Evolutionary conservation across 2,329 filamentous ascomycete species (phyloP).

Genomic region (Teratosphaeria viscida): DNA sequence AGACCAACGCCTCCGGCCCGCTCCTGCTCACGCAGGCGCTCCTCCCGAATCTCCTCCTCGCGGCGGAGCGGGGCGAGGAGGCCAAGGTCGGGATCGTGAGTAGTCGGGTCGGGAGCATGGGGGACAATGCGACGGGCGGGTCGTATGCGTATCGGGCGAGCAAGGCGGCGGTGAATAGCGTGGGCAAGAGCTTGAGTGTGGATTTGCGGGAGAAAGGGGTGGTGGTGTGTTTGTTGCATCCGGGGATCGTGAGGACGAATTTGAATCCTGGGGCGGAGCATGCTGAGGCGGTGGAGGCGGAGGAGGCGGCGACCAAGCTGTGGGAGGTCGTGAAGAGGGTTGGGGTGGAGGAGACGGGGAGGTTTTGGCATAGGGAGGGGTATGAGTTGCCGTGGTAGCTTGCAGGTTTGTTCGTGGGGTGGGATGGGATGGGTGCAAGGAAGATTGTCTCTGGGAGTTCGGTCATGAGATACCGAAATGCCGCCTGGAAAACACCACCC

Average conservation of each 20-base stretch:
- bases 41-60: slow-evolving; percentile 29
- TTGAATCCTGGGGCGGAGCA: slow-evolving; percentile 17
- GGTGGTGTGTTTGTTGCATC: slow-evolving; percentile 34
- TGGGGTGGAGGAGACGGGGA: slow-evolving; percentile 31
- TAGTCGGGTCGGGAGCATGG: slow-evolving; percentile 34
- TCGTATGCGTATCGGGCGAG: slow-evolving; percentile 35
- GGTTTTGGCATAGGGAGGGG: slow-evolving; percentile 36
- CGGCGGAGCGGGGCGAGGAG: slow-evolving; percentile 8
- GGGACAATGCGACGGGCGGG: slow-evolving; percentile 33
- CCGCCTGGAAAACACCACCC: neutral
- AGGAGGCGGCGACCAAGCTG: slow-evolving; percentile 35
- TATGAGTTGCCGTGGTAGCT: slow-evolving; percentile 34
- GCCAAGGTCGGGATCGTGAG: slow-evolving; percentile 33
- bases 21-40: slow-evolving; percentile 36
- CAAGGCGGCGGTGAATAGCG: slow-evolving; percentile 36
- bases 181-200: slow-evolving; percentile 35
- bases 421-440: neutral
- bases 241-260: slow-evolving; percentile 33
- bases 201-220: slow-evolving; percentile 32
- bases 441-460: too few species aligned
- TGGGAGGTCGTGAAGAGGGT: slow-evolving; percentile 33
- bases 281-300: slow-evolving; percentile 33
- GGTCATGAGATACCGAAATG: neutral
- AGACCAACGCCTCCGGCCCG: slow-evolving; percentile 36
- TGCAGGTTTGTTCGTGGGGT: neutral